A percentile compares a stretch with the other conserved stretches of the same genome.
These are phyloP conservation scores for Biscogniauxia marginata DNA, from an alignment of 2,329 filamentous ascomycete genomes.

Conservation along the genomic window DNA sequence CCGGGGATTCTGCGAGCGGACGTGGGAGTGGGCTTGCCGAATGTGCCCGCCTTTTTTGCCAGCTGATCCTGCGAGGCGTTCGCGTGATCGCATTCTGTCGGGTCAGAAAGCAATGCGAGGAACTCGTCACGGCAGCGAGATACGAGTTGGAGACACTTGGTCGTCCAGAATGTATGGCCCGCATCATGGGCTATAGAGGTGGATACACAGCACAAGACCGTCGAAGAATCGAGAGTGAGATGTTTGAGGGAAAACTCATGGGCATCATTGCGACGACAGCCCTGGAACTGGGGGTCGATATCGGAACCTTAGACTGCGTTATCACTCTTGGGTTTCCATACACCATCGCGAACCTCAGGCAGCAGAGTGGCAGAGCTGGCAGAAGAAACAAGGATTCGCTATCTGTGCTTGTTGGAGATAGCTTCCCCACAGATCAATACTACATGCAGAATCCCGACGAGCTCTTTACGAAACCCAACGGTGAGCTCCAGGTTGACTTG, in stretches of 20 bases:
- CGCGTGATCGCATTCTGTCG: constrained; percentile 91
- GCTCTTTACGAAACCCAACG: constrained; percentile 88
- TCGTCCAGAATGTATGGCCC: constrained; percentile 68
- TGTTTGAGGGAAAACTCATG: constrained; percentile 93
- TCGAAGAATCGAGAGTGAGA: constrained; percentile 84
- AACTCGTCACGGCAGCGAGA: constrained; percentile 76
- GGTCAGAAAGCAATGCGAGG: constrained; percentile 84
- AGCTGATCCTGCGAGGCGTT: constrained; percentile 83
- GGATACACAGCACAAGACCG: constrained; percentile 93
- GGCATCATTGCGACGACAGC: constrained; percentile 94
- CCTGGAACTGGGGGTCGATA: constrained; percentile 91
- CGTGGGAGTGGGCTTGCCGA: constrained; percentile 80
- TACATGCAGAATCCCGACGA: constrained; percentile 97
- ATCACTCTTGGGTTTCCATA: constrained; percentile 94
- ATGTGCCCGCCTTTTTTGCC: constrained; percentile 86
- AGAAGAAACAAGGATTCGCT: constrained; percentile 91
- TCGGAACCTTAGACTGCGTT: constrained; percentile 90
- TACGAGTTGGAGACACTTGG: constrained; percentile 72
- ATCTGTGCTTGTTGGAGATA: constrained; percentile 84
- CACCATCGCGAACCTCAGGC: constrained; percentile 88
- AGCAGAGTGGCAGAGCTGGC: constrained; percentile 91
- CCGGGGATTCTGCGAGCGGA: constrained; percentile 80
- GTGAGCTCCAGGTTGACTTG: constrained; percentile 86
- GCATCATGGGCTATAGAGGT: constrained; percentile 94
- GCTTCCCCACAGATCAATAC: constrained; percentile 87